These are phyloP conservation scores for Tricholoma hemisulphureum DNA, from an alignment of 768 basidiomycete species.

Conservation along the genomic window DNA sequence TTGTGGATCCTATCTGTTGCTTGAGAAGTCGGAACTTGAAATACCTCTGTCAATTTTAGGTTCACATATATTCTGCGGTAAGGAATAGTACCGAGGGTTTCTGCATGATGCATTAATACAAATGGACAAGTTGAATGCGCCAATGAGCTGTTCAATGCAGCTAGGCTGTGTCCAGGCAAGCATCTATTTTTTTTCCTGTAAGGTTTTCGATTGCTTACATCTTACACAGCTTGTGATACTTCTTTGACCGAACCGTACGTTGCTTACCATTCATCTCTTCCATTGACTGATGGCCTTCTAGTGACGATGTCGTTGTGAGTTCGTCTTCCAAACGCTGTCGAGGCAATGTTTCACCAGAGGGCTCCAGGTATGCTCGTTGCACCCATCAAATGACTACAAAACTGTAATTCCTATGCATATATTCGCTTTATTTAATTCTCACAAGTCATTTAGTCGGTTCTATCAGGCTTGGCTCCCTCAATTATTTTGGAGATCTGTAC, in stretches of 20 bases:
- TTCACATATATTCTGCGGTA: conserved; percentile 86
- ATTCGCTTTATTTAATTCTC: conserved; percentile 18
- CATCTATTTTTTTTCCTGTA: not conserved
- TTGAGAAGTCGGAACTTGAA: conserved; percentile 28
- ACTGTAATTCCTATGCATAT: conserved; percentile 56
- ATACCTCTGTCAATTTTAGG: conserved; percentile 39
- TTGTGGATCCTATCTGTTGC: conserved; percentile 5
- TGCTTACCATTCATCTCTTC: not conserved
- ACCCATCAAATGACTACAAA: conserved; percentile 89
- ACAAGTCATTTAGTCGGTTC: conserved; percentile 58
- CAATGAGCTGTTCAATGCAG: conserved; percentile 75
- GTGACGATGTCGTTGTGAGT: conserved; percentile 65
- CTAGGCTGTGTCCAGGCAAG: conserved; percentile 76
- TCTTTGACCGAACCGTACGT: conserved; percentile 74
- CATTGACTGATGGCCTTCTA: conserved; percentile 19
- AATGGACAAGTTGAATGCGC: conserved; percentile 64
- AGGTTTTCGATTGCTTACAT: not conserved
- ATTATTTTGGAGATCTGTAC: conserved; percentile 80
- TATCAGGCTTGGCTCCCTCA: conserved; percentile 76
- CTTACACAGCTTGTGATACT: conserved; percentile 70
- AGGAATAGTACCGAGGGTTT: conserved; percentile 14
- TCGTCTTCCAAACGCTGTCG: not conserved
- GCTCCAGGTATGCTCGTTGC: conserved; percentile 70
- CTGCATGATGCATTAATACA: not conserved
- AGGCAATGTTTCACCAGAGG: not conserved